Evolutionary conservation across 805 yeast species (phyloP).

Genomic region (Barnettozyma botsteinii): DNA sequence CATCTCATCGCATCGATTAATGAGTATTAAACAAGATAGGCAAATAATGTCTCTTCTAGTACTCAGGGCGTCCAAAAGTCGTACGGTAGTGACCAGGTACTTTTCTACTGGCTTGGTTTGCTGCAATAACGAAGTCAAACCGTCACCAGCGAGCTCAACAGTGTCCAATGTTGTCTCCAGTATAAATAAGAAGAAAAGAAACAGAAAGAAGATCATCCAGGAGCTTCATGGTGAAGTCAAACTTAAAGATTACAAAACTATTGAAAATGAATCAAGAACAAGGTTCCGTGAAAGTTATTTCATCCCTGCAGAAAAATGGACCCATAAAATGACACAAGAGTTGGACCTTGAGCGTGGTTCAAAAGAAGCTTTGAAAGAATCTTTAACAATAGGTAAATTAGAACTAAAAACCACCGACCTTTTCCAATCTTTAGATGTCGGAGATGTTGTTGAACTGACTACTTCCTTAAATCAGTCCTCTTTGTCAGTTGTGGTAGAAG

Average conservation of each 20-base stretch:
- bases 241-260: constrained; percentile 3
- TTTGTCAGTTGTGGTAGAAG: constrained; percentile 47
- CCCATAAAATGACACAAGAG: background rate
- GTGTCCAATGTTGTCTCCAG: background rate
- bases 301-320: background rate
- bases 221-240: constrained; percentile 14
- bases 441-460: constrained; percentile 58
- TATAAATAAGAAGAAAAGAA: background rate
- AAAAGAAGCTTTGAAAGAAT: background rate
- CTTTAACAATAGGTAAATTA: background rate
- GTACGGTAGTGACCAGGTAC: background rate
- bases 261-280: background rate
- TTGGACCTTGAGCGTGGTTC: background rate
- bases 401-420: constrained; percentile 11
- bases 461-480: constrained; percentile 37
- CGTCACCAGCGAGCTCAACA: background rate
- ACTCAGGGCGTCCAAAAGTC: background rate
- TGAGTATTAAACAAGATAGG: no score
- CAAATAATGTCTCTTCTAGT: background rate
- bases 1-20: background rate
- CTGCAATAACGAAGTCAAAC: no score
- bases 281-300: constrained; percentile 12
- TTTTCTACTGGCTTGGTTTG: background rate
- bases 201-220: constrained; percentile 14
- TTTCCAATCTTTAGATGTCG: constrained; percentile 31